Conservation (phyloP, 192 early-diverging fungal genomes). For the Geranomyces michiganensis region DNA sequence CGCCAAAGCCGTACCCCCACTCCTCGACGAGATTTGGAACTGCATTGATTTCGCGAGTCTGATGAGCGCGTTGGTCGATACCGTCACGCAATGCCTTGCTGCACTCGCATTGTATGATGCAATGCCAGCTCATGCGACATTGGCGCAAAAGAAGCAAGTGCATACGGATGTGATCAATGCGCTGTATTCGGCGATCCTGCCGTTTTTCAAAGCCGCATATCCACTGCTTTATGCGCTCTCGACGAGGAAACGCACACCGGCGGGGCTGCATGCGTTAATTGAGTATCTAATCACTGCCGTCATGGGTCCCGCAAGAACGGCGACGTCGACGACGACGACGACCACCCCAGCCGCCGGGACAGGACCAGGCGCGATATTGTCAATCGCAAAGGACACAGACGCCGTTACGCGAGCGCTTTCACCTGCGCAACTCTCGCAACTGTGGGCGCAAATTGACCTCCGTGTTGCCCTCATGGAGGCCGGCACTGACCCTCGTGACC, state of each 20-base stretch:
- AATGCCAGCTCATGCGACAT: not conserved
- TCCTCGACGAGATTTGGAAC: constrained; percentile 42
- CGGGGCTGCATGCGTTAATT: constrained; percentile 36
- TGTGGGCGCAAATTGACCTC: constrained; percentile 37
- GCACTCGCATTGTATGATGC: constrained; percentile 31
- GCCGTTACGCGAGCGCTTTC: not conserved
- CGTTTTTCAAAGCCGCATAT: constrained; percentile 33
- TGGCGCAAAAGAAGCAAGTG: not conserved
- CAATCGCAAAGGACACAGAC: not conserved
- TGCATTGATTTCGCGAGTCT: constrained; percentile 38
- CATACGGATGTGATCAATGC: not conserved
- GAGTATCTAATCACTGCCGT: constrained; percentile 20
- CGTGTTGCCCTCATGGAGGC: constrained; percentile 25
- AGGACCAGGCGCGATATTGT: not conserved
- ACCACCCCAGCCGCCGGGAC: not conserved
- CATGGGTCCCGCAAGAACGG: not conserved
- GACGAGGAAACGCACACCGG: not conserved
- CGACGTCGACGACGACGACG: not conserved
- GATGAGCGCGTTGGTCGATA: constrained; percentile 28
- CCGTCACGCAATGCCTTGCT: constrained; percentile 16
- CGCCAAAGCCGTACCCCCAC: constrained; percentile 29
- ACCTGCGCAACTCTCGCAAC: not conserved
- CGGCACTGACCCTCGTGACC: constrained; percentile 33
- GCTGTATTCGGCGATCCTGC: constrained; percentile 7
- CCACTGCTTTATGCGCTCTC: constrained; percentile 35